These are phyloP conservation scores for Adansonia digitata DNA, from an alignment of 345 rosid genomes.

Conservation along the genomic window DNA sequence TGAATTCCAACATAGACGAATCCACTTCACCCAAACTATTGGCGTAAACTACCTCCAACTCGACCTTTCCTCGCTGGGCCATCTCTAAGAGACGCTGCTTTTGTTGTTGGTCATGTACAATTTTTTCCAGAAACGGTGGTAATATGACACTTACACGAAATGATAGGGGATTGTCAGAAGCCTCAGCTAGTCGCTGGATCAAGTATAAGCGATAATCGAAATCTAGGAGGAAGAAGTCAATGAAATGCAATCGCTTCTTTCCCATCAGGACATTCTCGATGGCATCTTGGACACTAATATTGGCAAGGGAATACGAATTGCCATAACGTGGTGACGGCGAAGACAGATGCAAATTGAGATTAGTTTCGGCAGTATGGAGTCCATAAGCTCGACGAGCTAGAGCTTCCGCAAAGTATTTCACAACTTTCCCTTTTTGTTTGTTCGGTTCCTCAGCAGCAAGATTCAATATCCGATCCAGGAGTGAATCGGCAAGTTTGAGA, in stretches of 20 bases:
- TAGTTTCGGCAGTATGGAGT: no score
- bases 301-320: no score
- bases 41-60: background rate
- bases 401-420: background rate
- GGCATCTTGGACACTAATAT: no score
- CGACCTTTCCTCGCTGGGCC: background rate
- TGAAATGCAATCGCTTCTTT: background rate
- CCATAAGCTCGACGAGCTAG: background rate
- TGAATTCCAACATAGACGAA: background rate
- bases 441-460: background rate
- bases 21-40: conserved; percentile 1
- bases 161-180: background rate
- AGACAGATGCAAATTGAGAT: no score
- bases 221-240: background rate
- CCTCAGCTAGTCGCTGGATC: background rate
- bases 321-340: no score
- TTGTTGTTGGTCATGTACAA: background rate
- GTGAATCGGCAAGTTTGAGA: background rate
- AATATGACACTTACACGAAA: background rate
- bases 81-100: background rate
- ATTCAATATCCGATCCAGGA: background rate
- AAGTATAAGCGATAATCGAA: no score
- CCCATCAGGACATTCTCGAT: background rate
- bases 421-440: background rate
- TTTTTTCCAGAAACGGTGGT: background rate